Evolutionary conservation across 331 rosid species (phyloP).

Genomic region (Pyracantha coccinea): DNA sequence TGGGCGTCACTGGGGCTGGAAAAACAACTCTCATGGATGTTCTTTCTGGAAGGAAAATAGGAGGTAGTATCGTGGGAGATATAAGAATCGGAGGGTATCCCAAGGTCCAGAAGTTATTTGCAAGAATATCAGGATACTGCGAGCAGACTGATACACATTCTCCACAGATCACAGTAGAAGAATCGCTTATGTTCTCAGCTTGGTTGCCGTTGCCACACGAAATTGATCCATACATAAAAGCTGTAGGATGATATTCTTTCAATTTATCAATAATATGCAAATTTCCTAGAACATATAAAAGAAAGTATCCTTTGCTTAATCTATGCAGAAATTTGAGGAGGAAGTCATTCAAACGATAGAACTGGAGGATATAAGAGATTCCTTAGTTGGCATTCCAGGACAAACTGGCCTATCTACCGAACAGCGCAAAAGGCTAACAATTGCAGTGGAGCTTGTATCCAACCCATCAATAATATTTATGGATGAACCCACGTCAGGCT

Average conservation of each 20-base stretch:
- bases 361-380: constrained; percentile 58
- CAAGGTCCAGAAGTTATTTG: constrained; percentile 77
- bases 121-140: constrained; percentile 88
- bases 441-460: neutral
- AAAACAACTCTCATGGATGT: constrained; percentile 92
- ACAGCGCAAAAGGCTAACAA: constrained; percentile 18
- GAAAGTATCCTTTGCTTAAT: neutral
- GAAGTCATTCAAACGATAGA: constrained; percentile 81
- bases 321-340: constrained; percentile 57
- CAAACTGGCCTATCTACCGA: constrained; percentile 74
- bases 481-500: constrained; percentile 6
- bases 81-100: constrained; percentile 76
- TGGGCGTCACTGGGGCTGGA: constrained; percentile 96
- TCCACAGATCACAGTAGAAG: constrained; percentile 25
- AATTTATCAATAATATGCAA: too few relatives aligned
- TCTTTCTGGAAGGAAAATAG: constrained; percentile 84
- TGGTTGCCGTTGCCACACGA: constrained; percentile 70
- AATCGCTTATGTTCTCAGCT: constrained; percentile 65
- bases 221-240: constrained; percentile 48
- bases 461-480: constrained; percentile 1
- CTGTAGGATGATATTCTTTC: constrained; percentile 30
- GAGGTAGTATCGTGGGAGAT: constrained; percentile 73
- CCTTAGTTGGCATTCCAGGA: constrained; percentile 72
- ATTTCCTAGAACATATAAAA: too few relatives aligned
- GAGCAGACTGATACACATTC: constrained; percentile 93